Evolutionary conservation across 208 protist species (phyloP).

Genomic region (Phytomonas francai): DNA sequence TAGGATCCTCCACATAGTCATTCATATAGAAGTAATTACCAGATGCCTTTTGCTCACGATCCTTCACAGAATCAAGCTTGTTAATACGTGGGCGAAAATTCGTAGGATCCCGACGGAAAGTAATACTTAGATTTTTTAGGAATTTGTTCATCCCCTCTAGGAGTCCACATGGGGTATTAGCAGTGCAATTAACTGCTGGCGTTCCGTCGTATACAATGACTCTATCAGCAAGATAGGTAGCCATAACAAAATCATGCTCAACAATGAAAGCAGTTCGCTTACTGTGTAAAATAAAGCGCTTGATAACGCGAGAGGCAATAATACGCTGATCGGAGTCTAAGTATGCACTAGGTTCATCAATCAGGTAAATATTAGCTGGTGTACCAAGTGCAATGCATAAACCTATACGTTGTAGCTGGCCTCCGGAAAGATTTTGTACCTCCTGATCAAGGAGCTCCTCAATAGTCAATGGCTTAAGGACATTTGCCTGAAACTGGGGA

Average conservation of each 20-base stretch:
- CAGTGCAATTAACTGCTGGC: conserved; percentile 93
- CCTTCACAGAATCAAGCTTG: conserved; percentile 97
- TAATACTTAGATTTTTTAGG: conserved; percentile 95
- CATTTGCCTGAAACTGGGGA: conserved; percentile 98
- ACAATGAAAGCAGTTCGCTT: conserved; percentile 99
- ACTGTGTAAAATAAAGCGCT: conserved; percentile 98
- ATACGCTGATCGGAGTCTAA: conserved; percentile 99
- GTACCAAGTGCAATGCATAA: conserved; percentile 97
- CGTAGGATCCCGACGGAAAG: conserved; percentile 98
- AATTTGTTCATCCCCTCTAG: conserved; percentile 97
- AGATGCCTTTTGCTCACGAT: conserved; percentile 96
- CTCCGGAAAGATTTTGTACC: conserved; percentile 98
- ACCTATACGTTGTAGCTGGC: conserved; percentile 99
- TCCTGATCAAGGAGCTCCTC: conserved; percentile 97
- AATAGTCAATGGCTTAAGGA: conserved; percentile 98
- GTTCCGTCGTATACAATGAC: conserved; percentile 99
- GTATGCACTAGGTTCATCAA: conserved; percentile 99
- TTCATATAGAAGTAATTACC: conserved; percentile 99
- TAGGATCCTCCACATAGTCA: conserved; percentile 37
- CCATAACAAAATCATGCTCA: conserved; percentile 99
- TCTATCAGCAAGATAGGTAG: conserved; percentile 99
- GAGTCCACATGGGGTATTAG: conserved; percentile 79
- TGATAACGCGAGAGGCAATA: conserved; percentile 96
- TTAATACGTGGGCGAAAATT: conserved; percentile 99
- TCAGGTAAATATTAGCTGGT: conserved; percentile 99